Base-by-base conservation (phyloP, 192 early-diverging fungal species). In the Coemansia sp. region DNA sequence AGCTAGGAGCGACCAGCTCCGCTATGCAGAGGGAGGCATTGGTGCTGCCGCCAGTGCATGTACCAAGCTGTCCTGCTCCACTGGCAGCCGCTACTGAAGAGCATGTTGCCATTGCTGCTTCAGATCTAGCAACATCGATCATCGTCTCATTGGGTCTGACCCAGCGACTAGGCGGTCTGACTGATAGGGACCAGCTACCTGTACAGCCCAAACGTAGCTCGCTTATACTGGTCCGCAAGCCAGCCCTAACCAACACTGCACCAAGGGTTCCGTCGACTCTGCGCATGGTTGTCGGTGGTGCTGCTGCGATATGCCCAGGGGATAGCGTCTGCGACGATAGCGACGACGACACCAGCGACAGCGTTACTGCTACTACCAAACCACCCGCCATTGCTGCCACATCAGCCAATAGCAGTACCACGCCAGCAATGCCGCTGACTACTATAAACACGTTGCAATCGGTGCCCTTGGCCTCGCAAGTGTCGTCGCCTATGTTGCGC, bases 201-300 rank as follows among this genome's bases (percentile, higher is more conserved):
- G n/a, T 5, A 8, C 31, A 20, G 56, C 11, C 56, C 3, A 38
- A 37, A 32, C 35, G 20, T 12, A 37, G 12, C 35, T 35, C 56
- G 29, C 35, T 20, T 43, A 36, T 22, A 38, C 51, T 64, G 19
- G 31, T 64, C 2, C 49, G 24, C 45, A 36, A 25, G 25, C 62
- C 42, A 35, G 45, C 59, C 35, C 19, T 38, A 17, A 19, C 56
- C 19, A 71, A 56, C 8, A 69, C 69, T 0, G 61, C 64, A 11
- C 79, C 79, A n/a, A 73, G 79, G 25, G 70, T 82, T 5, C 73
- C 79, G 11, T 82, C 73, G 0, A 70, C 69, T 0, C 63, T 82
- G 67, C 74, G 79, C 64, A 59, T 24, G 36, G 66, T 72, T 19
- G 62, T 78, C 0, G 72, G 62, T 19, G 76, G 45, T 5, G 56